Conservation (phyloP, 768 basidiomycete species). For the Asterophora parasitica region DNA sequence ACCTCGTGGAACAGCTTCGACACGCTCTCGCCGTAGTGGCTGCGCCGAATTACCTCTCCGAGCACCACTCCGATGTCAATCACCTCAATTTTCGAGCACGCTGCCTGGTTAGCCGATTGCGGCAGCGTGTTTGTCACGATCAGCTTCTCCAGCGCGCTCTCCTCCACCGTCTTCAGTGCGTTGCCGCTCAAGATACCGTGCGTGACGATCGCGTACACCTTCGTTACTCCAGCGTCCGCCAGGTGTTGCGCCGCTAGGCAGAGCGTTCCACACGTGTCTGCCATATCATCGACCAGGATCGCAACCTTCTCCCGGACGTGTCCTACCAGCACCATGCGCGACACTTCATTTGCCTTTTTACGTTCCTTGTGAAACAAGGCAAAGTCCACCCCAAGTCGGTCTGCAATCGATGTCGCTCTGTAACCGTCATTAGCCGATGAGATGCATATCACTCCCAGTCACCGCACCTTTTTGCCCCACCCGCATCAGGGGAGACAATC, state of each 20-base stretch:
- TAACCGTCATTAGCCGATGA: constrained; percentile 12
- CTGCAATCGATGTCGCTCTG: constrained; percentile 96
- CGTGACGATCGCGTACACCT: constrained; percentile 90
- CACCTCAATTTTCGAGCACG: constrained; percentile 80
- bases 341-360: constrained; percentile 93
- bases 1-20: constrained; percentile 88
- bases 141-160: constrained; percentile 81
- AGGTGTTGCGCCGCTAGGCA: constrained; percentile 88
- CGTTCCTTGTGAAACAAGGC: constrained; percentile 99
- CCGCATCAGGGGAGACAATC: constrained; percentile 97
- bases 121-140: constrained; percentile 99
- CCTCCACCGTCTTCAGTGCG: constrained; percentile 69
- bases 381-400: constrained; percentile 94
- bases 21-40: constrained; percentile 95
- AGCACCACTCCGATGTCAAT: constrained; percentile 94
- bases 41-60: constrained; percentile 92
- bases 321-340: constrained; percentile 93
- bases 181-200: constrained; percentile 94
- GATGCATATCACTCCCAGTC: constrained; percentile 6
- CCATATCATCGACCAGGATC: constrained; percentile 98
- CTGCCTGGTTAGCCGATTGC: constrained; percentile 69
- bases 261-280: constrained; percentile 93
- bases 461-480: constrained; percentile 90
- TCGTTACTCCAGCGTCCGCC: constrained; percentile 79
- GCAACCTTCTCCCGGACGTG: constrained; percentile 89